Evolutionary conservation across 75 land plant species (phyloP).

Genomic region (Ceratopteris richardii): DNA sequence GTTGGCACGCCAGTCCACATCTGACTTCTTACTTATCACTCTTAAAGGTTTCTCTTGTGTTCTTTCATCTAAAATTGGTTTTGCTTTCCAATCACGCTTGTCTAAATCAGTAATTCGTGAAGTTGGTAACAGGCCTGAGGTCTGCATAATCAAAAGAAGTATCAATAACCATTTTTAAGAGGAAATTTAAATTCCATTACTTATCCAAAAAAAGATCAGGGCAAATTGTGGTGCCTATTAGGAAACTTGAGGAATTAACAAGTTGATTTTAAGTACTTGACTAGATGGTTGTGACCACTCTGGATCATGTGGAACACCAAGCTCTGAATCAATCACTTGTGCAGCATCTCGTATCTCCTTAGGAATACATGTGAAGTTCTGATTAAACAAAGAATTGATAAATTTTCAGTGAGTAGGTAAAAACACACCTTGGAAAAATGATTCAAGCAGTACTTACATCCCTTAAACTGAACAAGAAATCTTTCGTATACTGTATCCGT

Average conservation of each 20-base stretch:
- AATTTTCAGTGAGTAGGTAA: too few relatives aligned
- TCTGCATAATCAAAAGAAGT: too few relatives aligned
- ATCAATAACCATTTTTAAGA: too few relatives aligned
- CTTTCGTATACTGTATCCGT: too few relatives aligned
- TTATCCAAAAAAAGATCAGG: too few relatives aligned
- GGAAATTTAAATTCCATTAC: too few relatives aligned
- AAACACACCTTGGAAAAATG: too few relatives aligned
- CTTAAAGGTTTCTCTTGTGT: constrained; percentile 19
- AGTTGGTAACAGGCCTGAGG: constrained; percentile 1
- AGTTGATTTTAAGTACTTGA: neutral
- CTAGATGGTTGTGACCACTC: neutral
- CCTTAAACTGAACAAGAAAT: too few relatives aligned
- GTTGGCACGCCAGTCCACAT: constrained; percentile 6
- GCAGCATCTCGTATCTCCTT: constrained; percentile 47
- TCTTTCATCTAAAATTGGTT: constrained; percentile 19
- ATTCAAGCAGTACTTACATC: too few relatives aligned
- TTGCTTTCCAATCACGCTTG: constrained; percentile 51
- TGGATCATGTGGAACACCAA: constrained; percentile 4
- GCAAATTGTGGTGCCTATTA: too few relatives aligned
- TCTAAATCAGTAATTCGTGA: constrained; percentile 42
- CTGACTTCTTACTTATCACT: constrained; percentile 11
- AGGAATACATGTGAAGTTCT: constrained; percentile 28
- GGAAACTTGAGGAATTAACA: too few relatives aligned
- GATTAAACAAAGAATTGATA: constrained; percentile 7
- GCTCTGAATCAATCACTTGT: constrained; percentile 53